A percentile compares a stretch with the other conserved stretches of the same genome.
Evolutionary conservation across 2,329 filamentous ascomycete species (phyloP).

Genomic region (Aureobasidium leucospermi): DNA sequence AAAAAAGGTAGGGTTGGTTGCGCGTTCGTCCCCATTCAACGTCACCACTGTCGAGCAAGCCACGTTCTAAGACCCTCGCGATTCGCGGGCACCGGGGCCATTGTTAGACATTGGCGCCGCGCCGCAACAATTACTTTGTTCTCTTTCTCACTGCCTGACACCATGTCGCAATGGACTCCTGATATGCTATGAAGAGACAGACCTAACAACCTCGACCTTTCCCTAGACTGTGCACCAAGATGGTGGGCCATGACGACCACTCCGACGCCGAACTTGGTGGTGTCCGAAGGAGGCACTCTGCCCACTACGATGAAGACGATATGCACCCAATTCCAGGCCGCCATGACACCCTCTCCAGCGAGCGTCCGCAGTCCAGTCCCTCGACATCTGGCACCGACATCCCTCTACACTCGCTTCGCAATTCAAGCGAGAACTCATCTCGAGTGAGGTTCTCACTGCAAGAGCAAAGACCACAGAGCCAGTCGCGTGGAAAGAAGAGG

Average conservation of each 20-base stretch:
- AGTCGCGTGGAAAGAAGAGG: conserved; percentile 20
- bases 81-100: neutral
- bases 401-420: neutral
- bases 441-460: conserved; percentile 24
- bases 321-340: neutral
- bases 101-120: neutral
- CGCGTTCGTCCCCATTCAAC: neutral
- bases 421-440: conserved; percentile 15
- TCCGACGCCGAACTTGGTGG: conserved; percentile 15
- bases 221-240: neutral
- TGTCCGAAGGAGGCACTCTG: conserved; percentile 20
- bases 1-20: neutral
- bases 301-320: conserved; percentile 15
- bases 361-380: neutral
- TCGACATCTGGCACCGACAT: conserved; percentile 15
- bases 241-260: conserved; percentile 18
- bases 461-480: conserved; percentile 16
- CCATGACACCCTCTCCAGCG: conserved; percentile 15
- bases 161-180: neutral
- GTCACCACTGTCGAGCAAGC: neutral
- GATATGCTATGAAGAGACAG: conserved; percentile 5
- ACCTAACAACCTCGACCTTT: neutral
- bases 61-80: neutral
- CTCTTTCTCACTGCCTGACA: neutral
- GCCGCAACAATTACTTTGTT: neutral